Percentiles rank a stretch among this genome's conserved stretches.
Conservation (phyloP, 1,284 basidiomycete species). For the Mycena sp. region DNA sequence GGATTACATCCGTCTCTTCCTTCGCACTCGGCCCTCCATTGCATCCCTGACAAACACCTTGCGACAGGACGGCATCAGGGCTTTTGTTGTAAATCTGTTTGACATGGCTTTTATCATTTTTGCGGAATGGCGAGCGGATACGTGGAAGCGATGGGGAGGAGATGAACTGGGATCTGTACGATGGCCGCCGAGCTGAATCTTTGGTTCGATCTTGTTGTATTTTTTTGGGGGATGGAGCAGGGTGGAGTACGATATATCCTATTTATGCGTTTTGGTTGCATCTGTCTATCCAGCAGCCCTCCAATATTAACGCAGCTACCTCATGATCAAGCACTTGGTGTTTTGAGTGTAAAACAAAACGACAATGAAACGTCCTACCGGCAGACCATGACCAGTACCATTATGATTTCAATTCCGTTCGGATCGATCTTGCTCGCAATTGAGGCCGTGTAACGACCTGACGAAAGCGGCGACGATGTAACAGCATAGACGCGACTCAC, state of each 20-base stretch:
- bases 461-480: too few relatives aligned
- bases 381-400: too few relatives aligned
- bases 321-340: too few relatives aligned
- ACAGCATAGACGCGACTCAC: too few relatives aligned
- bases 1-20: slow-evolving; percentile 41
- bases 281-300: neutral
- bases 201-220: slow-evolving; percentile 36
- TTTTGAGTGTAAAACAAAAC: too few relatives aligned
- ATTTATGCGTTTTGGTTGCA: neutral
- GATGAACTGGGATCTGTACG: slow-evolving; percentile 31
- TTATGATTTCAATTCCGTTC: too few relatives aligned
- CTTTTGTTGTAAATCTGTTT: slow-evolving; percentile 41
- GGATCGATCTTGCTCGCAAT: too few relatives aligned
- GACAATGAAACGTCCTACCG: too few relatives aligned
- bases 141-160: slow-evolving; percentile 46
- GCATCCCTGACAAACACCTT: slow-evolving; percentile 37
- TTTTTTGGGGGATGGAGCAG: slow-evolving; percentile 4
- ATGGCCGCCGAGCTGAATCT: slow-evolving; percentile 49
- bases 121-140: slow-evolving; percentile 40
- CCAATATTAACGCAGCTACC: too few relatives aligned
- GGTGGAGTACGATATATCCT: slow-evolving; percentile 3
- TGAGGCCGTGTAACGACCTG: too few relatives aligned
- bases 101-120: slow-evolving; percentile 38
- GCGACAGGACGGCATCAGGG: slow-evolving; percentile 41
- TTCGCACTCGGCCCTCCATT: slow-evolving; percentile 14